Base-by-base conservation (phyloP, 257 asterid genomes). In the Marsdenia floribunda region DNA sequence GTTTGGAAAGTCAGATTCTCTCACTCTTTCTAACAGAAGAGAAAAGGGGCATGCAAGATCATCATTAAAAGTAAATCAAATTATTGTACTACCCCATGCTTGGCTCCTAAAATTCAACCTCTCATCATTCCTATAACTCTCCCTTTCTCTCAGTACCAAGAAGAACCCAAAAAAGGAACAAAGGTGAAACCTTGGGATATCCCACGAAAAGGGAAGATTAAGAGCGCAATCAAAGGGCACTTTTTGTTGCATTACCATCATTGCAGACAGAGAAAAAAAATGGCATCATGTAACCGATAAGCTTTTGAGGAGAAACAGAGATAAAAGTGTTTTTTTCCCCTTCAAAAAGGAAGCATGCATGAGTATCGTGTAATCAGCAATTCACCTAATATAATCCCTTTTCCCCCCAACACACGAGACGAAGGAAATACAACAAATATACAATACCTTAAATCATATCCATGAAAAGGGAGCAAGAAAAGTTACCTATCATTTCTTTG, bases 151-250 rank as follows among this genome's bases (percentile, higher is more conserved):
- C 67, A 63, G 65, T 44, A 46, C 68, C 26, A 69, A 80, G 71
- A 81, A 53, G 76, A 76, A 75, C 73, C 81, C 66, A 49, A 74
- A 71, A 68, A 82, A 65, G 75, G 3, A 33, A 63, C 29, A 80
- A 73, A 72, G 37, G 55, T 24, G 8, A 58, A 16, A 66, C 60
- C 63, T 71, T 81, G 74, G 72, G 68, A 76, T 65, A 66, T 76
- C 83, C 78, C 65, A 79, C 35, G 73, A 47, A 80, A 80, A 82
- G 83, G 78, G 80, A 75, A 86, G 83, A 83, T 83, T 87, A 73
- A 86, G 61, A 81, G 90, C 96, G 88, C 93, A 90, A 90, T 92
- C 85, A 89, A 87, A 85, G 94, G 94, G 82, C 38, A 79, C 75
- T 80, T 81, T 87, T 68, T 78, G 80, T 71, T 76, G 76, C 81